phyloP scores from a whole-genome alignment of 768 basidiomycete genomes.

The Cyclocybe aegerita region DNA sequence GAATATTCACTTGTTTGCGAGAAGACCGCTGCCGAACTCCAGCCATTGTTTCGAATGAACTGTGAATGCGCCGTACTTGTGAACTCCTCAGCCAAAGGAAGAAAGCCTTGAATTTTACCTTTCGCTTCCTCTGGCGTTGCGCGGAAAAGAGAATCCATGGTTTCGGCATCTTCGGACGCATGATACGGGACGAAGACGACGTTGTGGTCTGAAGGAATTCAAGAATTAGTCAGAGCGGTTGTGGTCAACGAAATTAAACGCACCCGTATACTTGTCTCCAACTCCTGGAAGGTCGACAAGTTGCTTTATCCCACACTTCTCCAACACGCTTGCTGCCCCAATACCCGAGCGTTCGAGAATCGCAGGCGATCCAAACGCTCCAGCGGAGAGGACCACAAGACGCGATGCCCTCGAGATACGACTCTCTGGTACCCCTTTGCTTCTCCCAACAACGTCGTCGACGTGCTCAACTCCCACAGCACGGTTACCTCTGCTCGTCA shows the following conservation, averaged over 20 bases:
- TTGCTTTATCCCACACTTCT: slow-evolving; percentile 43
- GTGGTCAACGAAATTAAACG: background rate
- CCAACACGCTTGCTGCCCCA: slow-evolving; percentile 48
- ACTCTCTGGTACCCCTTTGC: slow-evolving; percentile 17
- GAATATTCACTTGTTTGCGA: slow-evolving; percentile 51
- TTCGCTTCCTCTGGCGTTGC: slow-evolving; percentile 35
- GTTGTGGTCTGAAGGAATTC: slow-evolving; percentile 37
- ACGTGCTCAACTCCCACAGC: slow-evolving; percentile 55
- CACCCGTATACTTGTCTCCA: slow-evolving; percentile 63
- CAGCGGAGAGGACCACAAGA: slow-evolving; percentile 48
- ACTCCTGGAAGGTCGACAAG: slow-evolving; percentile 71
- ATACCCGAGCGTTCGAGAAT: slow-evolving; percentile 60
- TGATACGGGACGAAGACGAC: slow-evolving; percentile 36
- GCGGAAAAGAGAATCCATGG: slow-evolving; percentile 47
- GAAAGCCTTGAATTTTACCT: slow-evolving; percentile 28
- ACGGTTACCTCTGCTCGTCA: slow-evolving; percentile 29
- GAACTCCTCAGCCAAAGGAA: background rate
- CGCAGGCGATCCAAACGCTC: slow-evolving; percentile 52
- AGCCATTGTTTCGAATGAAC: slow-evolving; percentile 26
- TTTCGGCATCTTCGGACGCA: slow-evolving; percentile 44
- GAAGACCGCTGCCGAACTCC: slow-evolving; percentile 40
- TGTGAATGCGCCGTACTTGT: slow-evolving; percentile 1
- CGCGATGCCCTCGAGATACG: slow-evolving; percentile 34
- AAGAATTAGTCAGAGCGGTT: background rate
- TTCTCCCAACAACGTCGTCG: slow-evolving; percentile 29